Evolutionary conservation across 2,329 filamentous ascomycete genomes (phyloP).

Genomic region (Tolypocladium endophyticum): DNA sequence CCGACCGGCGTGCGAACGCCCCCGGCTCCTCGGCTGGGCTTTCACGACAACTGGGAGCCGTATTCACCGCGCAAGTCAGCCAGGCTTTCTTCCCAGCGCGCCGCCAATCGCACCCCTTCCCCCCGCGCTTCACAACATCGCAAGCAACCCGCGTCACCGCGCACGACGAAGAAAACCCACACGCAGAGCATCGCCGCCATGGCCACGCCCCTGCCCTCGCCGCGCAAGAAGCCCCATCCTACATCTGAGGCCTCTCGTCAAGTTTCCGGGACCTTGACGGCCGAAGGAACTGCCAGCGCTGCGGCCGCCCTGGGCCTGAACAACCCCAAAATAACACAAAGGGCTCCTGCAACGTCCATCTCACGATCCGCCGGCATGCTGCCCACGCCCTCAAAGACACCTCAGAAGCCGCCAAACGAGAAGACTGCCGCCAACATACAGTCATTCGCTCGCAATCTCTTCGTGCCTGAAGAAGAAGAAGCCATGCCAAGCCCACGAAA

Average conservation of each 20-base stretch:
- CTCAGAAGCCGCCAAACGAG: slow-evolving; percentile 48
- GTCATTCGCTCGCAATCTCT: slow-evolving; percentile 50
- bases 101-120: slow-evolving; percentile 44
- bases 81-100: slow-evolving; percentile 48
- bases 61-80: slow-evolving; percentile 62
- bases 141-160: slow-evolving; percentile 19
- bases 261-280: slow-evolving; percentile 33
- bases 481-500: slow-evolving; percentile 50
- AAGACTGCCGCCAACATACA: slow-evolving; percentile 40
- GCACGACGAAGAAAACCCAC: slow-evolving; percentile 19
- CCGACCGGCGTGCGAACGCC: slow-evolving; percentile 51
- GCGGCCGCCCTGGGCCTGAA: slow-evolving; percentile 29
- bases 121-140: slow-evolving; percentile 27
- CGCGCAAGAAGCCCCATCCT: slow-evolving; percentile 39
- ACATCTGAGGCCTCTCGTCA: slow-evolving; percentile 36
- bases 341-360: slow-evolving; percentile 14
- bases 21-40: slow-evolving; percentile 57
- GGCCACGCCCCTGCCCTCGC: slow-evolving; percentile 33
- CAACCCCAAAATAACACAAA: slow-evolving; percentile 15
- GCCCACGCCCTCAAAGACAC: slow-evolving; percentile 71
- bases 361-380: slow-evolving; percentile 45
- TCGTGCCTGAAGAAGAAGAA: slow-evolving; percentile 48
- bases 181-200: slow-evolving; percentile 18
- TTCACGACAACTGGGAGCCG: slow-evolving; percentile 59
- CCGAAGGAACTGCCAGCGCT: slow-evolving; percentile 31